Evolutionary conservation across 306 rosid species (phyloP).

Genomic region (Crotalaria pallida): DNA sequence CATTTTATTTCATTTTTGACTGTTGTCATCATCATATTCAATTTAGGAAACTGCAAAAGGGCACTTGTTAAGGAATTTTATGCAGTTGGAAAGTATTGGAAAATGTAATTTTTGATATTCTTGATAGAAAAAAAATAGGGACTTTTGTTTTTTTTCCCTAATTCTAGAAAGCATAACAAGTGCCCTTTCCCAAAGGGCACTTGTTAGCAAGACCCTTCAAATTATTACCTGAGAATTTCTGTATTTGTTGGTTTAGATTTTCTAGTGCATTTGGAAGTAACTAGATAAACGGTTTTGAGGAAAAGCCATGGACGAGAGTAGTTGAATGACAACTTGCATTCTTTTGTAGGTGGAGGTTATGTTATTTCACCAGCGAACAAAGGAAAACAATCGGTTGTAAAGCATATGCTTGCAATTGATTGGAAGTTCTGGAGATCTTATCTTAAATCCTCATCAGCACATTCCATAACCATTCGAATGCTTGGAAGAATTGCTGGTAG

Average conservation of each 20-base stretch:
- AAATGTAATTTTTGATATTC: no score
- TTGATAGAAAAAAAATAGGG: no score
- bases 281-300: not conserved
- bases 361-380: slow-evolving; percentile 74
- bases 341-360: slow-evolving; percentile 82
- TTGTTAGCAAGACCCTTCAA: no score
- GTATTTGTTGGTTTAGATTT: not conserved
- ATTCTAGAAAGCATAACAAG: no score
- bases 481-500: slow-evolving; percentile 91
- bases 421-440: slow-evolving; percentile 93
- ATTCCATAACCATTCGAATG: slow-evolving; percentile 77
- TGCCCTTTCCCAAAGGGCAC: no score
- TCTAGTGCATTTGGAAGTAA: not conserved
- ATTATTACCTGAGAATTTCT: not conserved
- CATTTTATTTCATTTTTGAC: slow-evolving; percentile 3
- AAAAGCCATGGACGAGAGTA: slow-evolving; percentile 5
- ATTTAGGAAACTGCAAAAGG: no score
- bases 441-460: slow-evolving; percentile 70
- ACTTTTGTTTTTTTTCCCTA: no score
- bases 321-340: slow-evolving; percentile 27
- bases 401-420: slow-evolving; percentile 96
- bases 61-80: no score
- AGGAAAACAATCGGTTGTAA: slow-evolving; percentile 82
- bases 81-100: no score
- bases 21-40: slow-evolving; percentile 12